Evolutionary conservation across 1,284 basidiomycete genomes (phyloP), one percentile per base, ranked within the genome.

Genomic region (Chalciporus sp.): DNA sequence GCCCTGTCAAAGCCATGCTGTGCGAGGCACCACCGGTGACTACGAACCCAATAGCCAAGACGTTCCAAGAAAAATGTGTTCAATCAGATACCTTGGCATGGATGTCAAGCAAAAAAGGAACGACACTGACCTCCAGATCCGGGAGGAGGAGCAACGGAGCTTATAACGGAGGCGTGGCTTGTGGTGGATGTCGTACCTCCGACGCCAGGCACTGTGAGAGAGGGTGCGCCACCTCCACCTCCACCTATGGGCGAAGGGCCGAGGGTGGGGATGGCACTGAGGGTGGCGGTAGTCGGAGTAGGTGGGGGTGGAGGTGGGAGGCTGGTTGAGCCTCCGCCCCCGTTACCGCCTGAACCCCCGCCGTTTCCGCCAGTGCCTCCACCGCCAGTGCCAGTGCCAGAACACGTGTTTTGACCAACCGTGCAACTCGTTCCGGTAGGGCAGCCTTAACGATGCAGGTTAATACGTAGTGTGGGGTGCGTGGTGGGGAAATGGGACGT

Each of bases 381-480:
- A 3, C 49, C 46, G 6, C 46, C 51, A 14, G 10, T 4, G 6
- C 56, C 44, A 23, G 19, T 37, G 4, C 10, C 1, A 1, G 43
- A 7, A 43, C 61, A 65, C 4, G 54, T 55, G 33, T 50, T 7
- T 0, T 14, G 33, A 35, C 41, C 49, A 29, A 31, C n/a, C n/a
- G n/a, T n/a, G 42, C 64, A 65, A 2, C 35, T 37, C 11, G 23
- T 17, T 11, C 61, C 64, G 2, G 8, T 11, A 16, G 59, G 43
- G 31, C 64, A 68, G 23, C 23, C 23, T 23, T 23, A 23, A 23
- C 6, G 23, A 23, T 23, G 6, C 23, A 23, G 23, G 2, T 23
- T 2, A 23, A 6, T 23, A 23, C 23, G 6, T 23, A 6, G 23
- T 23, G 2, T 23, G 23, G 23, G 23, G 23, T 23, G 23, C 23